A percentile compares a stretch with the other conserved stretches of the same genome.
These are phyloP conservation scores for Ogataea ganodermae DNA, from an alignment of 805 yeast species.

Conservation along the genomic window DNA sequence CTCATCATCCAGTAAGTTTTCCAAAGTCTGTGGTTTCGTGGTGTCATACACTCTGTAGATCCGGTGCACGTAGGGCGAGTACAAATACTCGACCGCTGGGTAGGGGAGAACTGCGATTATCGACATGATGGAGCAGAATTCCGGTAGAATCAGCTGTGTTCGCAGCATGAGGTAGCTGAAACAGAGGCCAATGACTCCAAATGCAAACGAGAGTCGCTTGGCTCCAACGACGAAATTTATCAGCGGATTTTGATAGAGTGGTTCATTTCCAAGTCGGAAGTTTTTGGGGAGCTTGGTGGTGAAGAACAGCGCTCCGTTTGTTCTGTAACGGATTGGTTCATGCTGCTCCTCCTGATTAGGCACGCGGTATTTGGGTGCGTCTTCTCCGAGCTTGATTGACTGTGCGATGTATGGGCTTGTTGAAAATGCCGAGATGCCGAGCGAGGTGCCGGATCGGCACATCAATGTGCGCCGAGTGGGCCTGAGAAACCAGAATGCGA, in stretches of 20 bases:
- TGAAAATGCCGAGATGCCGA: background rate
- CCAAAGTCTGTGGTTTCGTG: slow-evolving; percentile 63
- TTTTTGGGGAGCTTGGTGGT: slow-evolving; percentile 46
- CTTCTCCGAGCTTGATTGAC: slow-evolving; percentile 33
- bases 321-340: slow-evolving; percentile 28
- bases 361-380: slow-evolving; percentile 30
- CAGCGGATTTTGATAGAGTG: slow-evolving; percentile 66
- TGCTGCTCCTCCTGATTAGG: slow-evolving; percentile 24
- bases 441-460: too few relatives aligned
- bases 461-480: too few relatives aligned
- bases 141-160: slow-evolving; percentile 54
- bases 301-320: slow-evolving; percentile 35
- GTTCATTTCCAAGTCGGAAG: slow-evolving; percentile 56
- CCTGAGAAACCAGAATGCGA: too few relatives aligned
- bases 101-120: slow-evolving; percentile 51
- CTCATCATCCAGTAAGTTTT: slow-evolving; percentile 62
- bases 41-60: slow-evolving; percentile 70
- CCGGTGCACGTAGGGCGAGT: slow-evolving; percentile 68
- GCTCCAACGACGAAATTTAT: slow-evolving; percentile 61
- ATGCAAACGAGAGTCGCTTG: slow-evolving; percentile 62
- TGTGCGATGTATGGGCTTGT: background rate
- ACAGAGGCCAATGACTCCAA: slow-evolving; percentile 60
- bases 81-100: slow-evolving; percentile 57
- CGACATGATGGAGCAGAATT: slow-evolving; percentile 44
- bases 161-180: slow-evolving; percentile 60